Percentiles rank a stretch among this genome's conserved stretches.
These are phyloP conservation scores for Eucalyptus cloeziana DNA, from an alignment of 345 rosid genomes.

Conservation along the genomic window DNA sequence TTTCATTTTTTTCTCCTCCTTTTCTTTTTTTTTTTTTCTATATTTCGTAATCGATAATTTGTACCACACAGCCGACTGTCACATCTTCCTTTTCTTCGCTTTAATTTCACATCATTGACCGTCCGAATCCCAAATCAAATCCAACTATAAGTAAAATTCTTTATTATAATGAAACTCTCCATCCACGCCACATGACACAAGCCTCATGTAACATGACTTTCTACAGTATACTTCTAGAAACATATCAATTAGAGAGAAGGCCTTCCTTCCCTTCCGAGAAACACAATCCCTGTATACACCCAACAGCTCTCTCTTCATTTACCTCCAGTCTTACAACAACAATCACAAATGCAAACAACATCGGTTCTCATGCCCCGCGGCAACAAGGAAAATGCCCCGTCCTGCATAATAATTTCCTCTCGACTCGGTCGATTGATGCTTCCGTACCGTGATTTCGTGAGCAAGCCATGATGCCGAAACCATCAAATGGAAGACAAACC, in stretches of 20 bases:
- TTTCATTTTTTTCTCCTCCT: neutral
- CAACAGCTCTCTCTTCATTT: neutral
- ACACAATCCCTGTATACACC: neutral
- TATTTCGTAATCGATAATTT: neutral
- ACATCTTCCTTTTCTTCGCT: neutral
- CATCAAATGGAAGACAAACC: neutral
- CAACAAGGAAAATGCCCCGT: neutral
- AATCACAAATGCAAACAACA: neutral
- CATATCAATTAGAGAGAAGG: neutral
- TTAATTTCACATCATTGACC: neutral
- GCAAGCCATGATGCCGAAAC: neutral
- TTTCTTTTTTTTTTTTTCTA: neutral
- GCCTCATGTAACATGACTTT: neutral
- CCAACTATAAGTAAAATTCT: neutral
- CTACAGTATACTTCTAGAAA: neutral
- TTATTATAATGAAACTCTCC: neutral
- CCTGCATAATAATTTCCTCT: neutral
- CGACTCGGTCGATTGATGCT: neutral
- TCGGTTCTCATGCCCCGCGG: neutral
- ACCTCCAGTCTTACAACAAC: neutral
- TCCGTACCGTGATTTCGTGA: neutral
- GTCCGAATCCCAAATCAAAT: neutral
- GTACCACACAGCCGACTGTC: neutral
- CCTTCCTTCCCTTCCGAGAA: neutral
- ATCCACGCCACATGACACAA: neutral